These are phyloP conservation scores for Graphilbum fragrans DNA, from an alignment of 2,329 filamentous ascomycete species.

Conservation along the genomic window DNA sequence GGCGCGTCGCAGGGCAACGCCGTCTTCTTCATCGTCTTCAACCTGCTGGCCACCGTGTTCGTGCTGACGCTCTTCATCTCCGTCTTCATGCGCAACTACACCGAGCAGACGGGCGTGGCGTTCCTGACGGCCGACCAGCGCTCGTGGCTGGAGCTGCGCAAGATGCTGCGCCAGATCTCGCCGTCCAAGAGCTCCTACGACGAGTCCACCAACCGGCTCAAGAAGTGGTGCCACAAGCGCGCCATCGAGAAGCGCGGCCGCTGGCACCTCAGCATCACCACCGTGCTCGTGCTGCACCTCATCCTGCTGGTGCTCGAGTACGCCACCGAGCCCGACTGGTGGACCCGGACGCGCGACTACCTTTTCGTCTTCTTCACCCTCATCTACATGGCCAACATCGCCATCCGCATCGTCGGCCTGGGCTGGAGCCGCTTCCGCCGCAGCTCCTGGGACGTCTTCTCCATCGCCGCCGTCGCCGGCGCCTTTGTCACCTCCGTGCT, in stretches of 20 bases:
- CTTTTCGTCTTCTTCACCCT: conserved; percentile 74
- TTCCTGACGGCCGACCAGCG: conserved; percentile 92
- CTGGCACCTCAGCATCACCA: conserved; percentile 79
- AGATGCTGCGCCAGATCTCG: conserved; percentile 82
- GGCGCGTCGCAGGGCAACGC: conserved; percentile 71
- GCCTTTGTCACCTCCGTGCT: conserved; percentile 76
- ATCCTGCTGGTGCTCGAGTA: conserved; percentile 76
- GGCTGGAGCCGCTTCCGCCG: conserved; percentile 85
- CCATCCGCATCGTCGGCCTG: conserved; percentile 74
- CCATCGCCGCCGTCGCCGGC: conserved; percentile 65
- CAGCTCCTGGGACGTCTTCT: conserved; percentile 94
- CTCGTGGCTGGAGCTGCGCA: conserved; percentile 91
- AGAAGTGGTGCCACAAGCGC: conserved; percentile 87
- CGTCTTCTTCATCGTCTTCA: conserved; percentile 92
- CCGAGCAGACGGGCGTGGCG: conserved; percentile 93
- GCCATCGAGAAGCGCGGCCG: conserved; percentile 88
- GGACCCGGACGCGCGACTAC: conserved; percentile 59
- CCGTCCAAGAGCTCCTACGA: conserved; percentile 85
- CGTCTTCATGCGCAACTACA: conserved; percentile 99
- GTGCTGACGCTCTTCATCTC: conserved; percentile 95
- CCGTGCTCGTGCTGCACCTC: conserved; percentile 69
- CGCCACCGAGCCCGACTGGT: conserved; percentile 59
- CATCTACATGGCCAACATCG: conserved; percentile 71
- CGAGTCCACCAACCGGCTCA: conserved; percentile 65
- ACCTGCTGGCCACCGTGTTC: conserved; percentile 90